phyloP scores from a whole-genome alignment of 2,329 filamentous ascomycete genomes.

The Lojkania enalia region DNA sequence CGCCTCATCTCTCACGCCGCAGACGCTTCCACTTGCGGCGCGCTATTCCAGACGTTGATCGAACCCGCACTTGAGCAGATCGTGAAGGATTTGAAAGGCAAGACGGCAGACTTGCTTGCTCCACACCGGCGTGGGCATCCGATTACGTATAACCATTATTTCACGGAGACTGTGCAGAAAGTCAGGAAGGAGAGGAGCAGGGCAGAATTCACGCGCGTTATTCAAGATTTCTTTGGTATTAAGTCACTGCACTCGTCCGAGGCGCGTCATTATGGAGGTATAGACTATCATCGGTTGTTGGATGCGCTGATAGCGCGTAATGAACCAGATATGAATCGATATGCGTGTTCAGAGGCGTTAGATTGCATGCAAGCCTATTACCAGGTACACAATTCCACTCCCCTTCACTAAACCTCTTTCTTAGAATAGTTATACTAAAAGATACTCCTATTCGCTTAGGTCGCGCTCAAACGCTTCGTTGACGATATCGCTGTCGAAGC shows the following conservation, averaged over 20 bases:
- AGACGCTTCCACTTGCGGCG: slow-evolving; percentile 3
- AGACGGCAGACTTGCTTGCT: slow-evolving; percentile 18
- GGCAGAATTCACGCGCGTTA: slow-evolving; percentile 27
- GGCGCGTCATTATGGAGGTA: background rate
- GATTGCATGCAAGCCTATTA: slow-evolving; percentile 47
- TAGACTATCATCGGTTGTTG: background rate
- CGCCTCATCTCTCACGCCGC: slow-evolving; percentile 5
- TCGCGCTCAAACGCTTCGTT: slow-evolving; percentile 51
- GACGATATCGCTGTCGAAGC: slow-evolving; percentile 51
- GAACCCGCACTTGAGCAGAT: slow-evolving; percentile 9
- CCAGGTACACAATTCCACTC: slow-evolving; percentile 37
- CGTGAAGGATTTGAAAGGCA: slow-evolving; percentile 7
- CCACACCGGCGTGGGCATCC: slow-evolving; percentile 22
- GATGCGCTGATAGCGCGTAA: slow-evolving; percentile 7
- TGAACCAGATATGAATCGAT: slow-evolving; percentile 43
- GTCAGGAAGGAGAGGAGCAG: slow-evolving; percentile 22
- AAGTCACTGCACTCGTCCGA: background rate
- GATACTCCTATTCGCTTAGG: slow-evolving; percentile 30
- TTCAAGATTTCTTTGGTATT: background rate
- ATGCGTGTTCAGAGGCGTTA: slow-evolving; percentile 43
- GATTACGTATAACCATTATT: slow-evolving; percentile 46
- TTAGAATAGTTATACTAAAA: background rate
- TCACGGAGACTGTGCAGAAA: slow-evolving; percentile 42
- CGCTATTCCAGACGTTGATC: slow-evolving; percentile 6
- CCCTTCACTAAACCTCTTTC: background rate